These are phyloP conservation scores for Lactarius trivialis DNA, from an alignment of 768 basidiomycete genomes.

Conservation along the genomic window DNA sequence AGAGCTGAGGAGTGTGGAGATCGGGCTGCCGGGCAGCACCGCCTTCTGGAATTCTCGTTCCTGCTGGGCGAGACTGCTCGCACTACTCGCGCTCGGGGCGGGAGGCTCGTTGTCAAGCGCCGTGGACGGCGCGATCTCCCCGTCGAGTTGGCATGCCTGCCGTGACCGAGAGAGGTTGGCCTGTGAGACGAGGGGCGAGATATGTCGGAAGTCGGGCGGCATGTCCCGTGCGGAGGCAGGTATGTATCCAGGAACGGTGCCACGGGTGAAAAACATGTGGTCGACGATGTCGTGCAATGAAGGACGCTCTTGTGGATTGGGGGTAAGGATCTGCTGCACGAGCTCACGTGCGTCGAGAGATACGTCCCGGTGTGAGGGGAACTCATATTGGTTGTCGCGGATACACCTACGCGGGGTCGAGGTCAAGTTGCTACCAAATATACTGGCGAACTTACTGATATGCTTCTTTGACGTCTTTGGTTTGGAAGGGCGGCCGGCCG, in stretches of 20 bases:
- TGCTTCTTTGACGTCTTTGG: no score
- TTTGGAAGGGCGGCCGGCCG: no score
- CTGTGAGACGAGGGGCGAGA: no score
- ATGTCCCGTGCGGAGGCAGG: constrained; percentile 71
- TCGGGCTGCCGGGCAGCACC: no score
- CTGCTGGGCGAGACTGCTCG: constrained; percentile 65
- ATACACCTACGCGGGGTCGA: no score
- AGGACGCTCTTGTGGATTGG: constrained; percentile 76
- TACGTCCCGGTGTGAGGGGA: no score
- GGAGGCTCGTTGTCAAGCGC: constrained; percentile 21
- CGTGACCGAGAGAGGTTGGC: constrained; percentile 72
- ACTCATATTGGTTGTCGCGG: no score
- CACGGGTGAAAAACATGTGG: constrained; percentile 76
- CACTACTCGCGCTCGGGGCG: constrained; percentile 32
- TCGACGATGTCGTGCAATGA: constrained; percentile 78
- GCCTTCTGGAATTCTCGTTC: constrained; percentile 97
- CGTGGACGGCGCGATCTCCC: constrained; percentile 41
- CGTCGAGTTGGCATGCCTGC: constrained; percentile 57
- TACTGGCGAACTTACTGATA: no score
- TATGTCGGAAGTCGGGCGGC: constrained; percentile 68
- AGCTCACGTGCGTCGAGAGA: no score
- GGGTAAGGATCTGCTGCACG: no score
- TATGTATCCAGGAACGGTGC: constrained; percentile 75
- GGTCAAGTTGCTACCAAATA: no score
- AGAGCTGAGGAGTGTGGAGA: no score